A percentile compares a stretch with the other conserved stretches of the same genome.
phyloP scores from a whole-genome alignment of 2,329 filamentous ascomycete genomes.

The Seiridium cupressi region DNA sequence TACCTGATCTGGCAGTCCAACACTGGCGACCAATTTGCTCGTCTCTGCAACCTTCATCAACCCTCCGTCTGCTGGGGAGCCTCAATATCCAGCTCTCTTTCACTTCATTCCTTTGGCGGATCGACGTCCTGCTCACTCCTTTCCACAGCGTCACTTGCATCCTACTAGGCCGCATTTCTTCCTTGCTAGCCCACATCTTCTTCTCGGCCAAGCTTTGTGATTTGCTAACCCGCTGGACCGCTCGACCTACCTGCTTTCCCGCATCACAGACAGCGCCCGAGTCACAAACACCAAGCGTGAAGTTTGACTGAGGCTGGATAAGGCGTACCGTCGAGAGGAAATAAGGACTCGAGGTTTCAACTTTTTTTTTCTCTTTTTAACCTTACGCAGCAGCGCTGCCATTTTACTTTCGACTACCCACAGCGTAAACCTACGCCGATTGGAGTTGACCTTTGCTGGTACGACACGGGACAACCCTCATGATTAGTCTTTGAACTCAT shows the following conservation, averaged over 20 bases:
- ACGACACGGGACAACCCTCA: background rate
- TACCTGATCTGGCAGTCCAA: conserved; percentile 4
- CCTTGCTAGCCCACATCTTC: background rate
- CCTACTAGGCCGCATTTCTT: background rate
- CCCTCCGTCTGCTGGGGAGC: background rate
- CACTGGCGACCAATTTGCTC: background rate
- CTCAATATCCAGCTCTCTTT: conserved; percentile 2
- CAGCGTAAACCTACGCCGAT: background rate
- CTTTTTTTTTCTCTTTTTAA: background rate
- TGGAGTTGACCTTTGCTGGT: conserved; percentile 11
- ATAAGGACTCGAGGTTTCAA: background rate
- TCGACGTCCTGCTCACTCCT: background rate
- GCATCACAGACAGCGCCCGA: too few species aligned
- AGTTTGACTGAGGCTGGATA: background rate
- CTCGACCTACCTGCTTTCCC: too few species aligned
- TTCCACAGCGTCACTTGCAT: background rate
- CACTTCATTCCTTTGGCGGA: conserved; percentile 1
- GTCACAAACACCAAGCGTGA: background rate
- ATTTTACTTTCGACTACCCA: background rate
- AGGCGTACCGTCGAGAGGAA: background rate
- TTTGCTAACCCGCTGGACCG: background rate
- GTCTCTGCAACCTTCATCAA: conserved; percentile 4
- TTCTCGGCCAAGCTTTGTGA: background rate
- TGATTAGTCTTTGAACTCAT: background rate
- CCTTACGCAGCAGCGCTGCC: conserved; percentile 6